phyloP scores from a whole-genome alignment of 2,329 filamentous ascomycete genomes.

The Pseudonectria foliicola region DNA sequence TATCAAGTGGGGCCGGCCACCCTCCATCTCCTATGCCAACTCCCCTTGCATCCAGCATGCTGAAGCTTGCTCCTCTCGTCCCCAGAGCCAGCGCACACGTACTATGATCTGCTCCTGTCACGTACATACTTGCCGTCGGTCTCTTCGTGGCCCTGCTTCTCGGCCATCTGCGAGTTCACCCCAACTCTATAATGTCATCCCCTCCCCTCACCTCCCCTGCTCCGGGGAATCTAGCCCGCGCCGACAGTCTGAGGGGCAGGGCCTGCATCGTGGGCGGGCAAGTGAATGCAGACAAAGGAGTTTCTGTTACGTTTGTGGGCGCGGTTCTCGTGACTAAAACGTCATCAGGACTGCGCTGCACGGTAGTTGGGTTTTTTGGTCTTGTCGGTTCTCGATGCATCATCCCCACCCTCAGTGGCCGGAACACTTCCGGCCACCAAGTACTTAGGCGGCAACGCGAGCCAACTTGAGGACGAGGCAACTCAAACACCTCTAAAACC shows the following conservation, averaged over 20 bases:
- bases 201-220: too few relatives aligned
- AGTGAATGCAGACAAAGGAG: constrained; percentile 1
- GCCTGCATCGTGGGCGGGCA: constrained; percentile 3
- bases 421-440: constrained; percentile 43
- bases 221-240: too few relatives aligned
- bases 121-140: too few relatives aligned
- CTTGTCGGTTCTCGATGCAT: constrained; percentile 11
- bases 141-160: too few relatives aligned
- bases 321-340: constrained; percentile 9
- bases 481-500: constrained; percentile 4
- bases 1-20: constrained; percentile 11
- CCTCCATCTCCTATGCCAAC: constrained; percentile 2
- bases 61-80: background rate
- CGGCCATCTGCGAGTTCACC: too few relatives aligned
- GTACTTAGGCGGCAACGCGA: constrained; percentile 37
- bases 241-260: constrained; percentile 3
- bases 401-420: constrained; percentile 30
- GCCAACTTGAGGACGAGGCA: constrained; percentile 9
- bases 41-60: background rate
- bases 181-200: too few relatives aligned
- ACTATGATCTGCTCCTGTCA: too few relatives aligned
- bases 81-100: too few relatives aligned
- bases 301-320: constrained; percentile 21
- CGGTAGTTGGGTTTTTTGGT: constrained; percentile 12
- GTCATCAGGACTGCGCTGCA: constrained; percentile 6